Evolutionary conservation across 257 asterid species (phyloP), one percentile per base, ranked within the genome.

Genomic region (Verbena officinalis): DNA sequence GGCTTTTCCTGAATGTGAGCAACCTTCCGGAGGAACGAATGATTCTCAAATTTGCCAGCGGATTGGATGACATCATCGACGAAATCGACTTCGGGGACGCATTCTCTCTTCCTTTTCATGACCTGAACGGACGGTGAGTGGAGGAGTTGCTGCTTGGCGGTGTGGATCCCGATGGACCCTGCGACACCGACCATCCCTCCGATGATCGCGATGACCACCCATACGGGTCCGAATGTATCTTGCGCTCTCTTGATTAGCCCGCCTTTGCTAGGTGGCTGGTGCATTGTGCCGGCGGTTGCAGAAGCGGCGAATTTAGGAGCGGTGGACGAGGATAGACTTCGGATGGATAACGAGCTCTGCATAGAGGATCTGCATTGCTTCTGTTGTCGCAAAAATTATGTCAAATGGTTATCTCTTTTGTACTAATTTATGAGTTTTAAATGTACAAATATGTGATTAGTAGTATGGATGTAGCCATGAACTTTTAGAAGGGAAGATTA

Each of bases 51-150:
- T 12, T 78, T 82, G 59, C 56, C 76, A 0, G 73, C 71, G 0
- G 82, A 75, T 4, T 36, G 17, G 1, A 62, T 9, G 11, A 59
- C 49, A 0, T 23, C 75, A 24, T 76, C 78, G 0, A 84, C 80
- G 20, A 8, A 11, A 1, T 82, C 87, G 30, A 82, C 84, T 75
- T 82, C 87, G 7, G 84, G 80, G 9, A 77, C 33, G 53, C 55
- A 57, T 43, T 62, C 78, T 57, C 87, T 70, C 51, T 34, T 75
- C 78, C n/a, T 70, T 74, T 80, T 80, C 14, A 69, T 68, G 30
- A 80, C 63, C 46, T 77, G 80, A n/a, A 82, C 87, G 19, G 78
- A 59, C 10, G 87, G 84, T n/a, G 82, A 73, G 38, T 75, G 78
- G 4, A 68, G 12, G 46, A 82, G 75, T 12, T 82, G 82, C 27